Evolutionary conservation across 805 yeast species (phyloP).

Genomic region (Teunomyces panamensis): DNA sequence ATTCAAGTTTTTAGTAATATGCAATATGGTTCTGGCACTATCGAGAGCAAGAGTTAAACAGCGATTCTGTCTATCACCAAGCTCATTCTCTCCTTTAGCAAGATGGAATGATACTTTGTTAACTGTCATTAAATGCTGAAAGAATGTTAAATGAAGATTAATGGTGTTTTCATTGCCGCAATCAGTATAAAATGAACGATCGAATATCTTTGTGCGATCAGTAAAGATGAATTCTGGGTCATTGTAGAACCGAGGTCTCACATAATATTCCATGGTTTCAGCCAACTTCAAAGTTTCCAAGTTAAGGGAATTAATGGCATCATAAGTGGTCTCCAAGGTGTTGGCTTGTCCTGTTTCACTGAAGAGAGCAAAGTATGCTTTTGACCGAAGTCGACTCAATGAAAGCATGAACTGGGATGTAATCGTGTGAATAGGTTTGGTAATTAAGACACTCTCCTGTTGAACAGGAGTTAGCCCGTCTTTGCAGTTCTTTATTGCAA

Average conservation of each 20-base stretch:
- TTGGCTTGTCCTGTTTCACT: background rate
- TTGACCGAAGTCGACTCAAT: background rate
- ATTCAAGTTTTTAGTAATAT: constrained; percentile 13
- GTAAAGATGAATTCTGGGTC: background rate
- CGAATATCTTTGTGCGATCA: background rate
- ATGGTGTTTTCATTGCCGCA: constrained; percentile 1
- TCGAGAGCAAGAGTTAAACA: constrained; percentile 19
- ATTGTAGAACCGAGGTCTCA: constrained; percentile 18
- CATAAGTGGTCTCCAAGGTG: background rate
- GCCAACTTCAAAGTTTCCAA: constrained; percentile 18
- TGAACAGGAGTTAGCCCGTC: background rate
- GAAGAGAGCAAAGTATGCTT: background rate
- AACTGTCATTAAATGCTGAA: constrained; percentile 23
- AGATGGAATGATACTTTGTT: constrained; percentile 26
- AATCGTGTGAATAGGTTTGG: background rate
- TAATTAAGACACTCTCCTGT: background rate
- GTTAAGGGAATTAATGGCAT: constrained; percentile 12
- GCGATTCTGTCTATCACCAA: constrained; percentile 11
- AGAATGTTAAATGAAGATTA: constrained; percentile 21
- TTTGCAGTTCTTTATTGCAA: background rate
- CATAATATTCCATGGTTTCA: constrained; percentile 14
- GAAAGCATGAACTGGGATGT: background rate
- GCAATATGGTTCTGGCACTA: constrained; percentile 26
- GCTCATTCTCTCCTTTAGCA: constrained; percentile 7
- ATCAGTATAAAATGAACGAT: background rate